Evolutionary conservation across 2,329 filamentous ascomycete species (phyloP), one percentile per base, ranked within the genome.

Genomic region (Penicillium sp.): DNA sequence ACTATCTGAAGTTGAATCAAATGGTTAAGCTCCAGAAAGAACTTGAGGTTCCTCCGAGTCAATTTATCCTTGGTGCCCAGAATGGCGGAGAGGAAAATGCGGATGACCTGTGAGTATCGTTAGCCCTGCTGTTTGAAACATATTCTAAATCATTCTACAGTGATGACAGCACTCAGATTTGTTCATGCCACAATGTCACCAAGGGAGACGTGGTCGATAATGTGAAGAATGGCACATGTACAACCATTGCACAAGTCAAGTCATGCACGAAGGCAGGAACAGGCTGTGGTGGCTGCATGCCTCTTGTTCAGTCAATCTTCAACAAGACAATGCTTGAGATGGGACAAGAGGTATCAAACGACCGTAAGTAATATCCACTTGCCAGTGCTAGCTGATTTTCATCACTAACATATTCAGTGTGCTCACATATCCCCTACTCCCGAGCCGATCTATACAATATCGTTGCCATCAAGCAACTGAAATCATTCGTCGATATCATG

Each of bases 401-500:
- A 45, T 5, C 45, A 26, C 59, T 69, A 48, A 62, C 50, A n/a
- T 9, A 1, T 18, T 31, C 48, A 76, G 72, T 96, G 10, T 96
- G 92, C 75, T 82, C 87, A 2, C 91, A 96, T 73, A 95, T 96
- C 70, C 82, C 84, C 62, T 89, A 90, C 76, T 92, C 89, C 2
- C 88, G 92, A 24, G 89, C 88, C 18, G 92, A 96, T 63, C 82
- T 96, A n/a, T 96, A 90, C 81, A 89, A 93, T 76, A 91, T 96
- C 71, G 81, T 93, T 70, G 89, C 88, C 67, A 87, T 93, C 61
- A 94, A 93, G 78, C 84, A 86, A 55, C 76, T 96, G 16, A 85
- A 84, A 65, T 86, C 84, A 1, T 85, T 96, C 39, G 73, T 79
- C 0, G 85, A 89, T 3, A 87, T 96, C 6, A 96, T 96, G 91